Percentiles rank a stretch among this genome's conserved stretches.
Evolutionary conservation across 176 grass and related monocot species (phyloP).

Genomic region (Phyllostachys edulis): DNA sequence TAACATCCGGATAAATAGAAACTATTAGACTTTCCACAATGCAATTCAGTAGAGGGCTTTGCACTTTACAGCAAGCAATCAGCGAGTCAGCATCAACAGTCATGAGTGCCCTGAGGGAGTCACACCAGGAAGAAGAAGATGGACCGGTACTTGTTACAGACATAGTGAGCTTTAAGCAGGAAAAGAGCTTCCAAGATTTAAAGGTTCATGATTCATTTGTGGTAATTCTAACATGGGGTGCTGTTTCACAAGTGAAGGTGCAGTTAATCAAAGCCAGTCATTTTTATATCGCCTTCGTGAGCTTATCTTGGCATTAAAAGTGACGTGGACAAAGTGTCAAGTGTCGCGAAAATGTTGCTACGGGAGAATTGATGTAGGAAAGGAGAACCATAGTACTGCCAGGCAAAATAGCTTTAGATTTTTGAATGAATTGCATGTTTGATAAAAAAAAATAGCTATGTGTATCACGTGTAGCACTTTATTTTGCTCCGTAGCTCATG

Average conservation of each 20-base stretch:
- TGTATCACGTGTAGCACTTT: not conserved
- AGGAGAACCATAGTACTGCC: not conserved
- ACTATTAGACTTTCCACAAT: not conserved
- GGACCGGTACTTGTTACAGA: not conserved
- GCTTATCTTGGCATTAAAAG: not conserved
- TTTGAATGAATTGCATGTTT: not conserved
- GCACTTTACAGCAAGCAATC: not conserved
- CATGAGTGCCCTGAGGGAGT: too few species aligned
- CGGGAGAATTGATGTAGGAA: not conserved
- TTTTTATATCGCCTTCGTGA: not conserved
- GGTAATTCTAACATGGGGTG: constrained; percentile 1
- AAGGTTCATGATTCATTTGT: not conserved
- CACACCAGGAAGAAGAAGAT: not conserved
- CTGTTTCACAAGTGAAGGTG: not conserved
- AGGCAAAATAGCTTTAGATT: not conserved
- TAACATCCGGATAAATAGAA: not conserved
- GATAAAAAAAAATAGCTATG: not conserved
- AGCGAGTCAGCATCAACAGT: not conserved
- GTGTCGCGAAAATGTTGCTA: not conserved
- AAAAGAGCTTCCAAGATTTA: not conserved
- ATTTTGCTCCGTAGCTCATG: not conserved
- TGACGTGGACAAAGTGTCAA: not conserved
- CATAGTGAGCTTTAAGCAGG: not conserved
- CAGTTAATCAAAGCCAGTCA: not conserved
- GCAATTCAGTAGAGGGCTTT: not conserved